Conservation (phyloP, 257 asterid species). For the Ophiorrhiza pumila region DNA sequence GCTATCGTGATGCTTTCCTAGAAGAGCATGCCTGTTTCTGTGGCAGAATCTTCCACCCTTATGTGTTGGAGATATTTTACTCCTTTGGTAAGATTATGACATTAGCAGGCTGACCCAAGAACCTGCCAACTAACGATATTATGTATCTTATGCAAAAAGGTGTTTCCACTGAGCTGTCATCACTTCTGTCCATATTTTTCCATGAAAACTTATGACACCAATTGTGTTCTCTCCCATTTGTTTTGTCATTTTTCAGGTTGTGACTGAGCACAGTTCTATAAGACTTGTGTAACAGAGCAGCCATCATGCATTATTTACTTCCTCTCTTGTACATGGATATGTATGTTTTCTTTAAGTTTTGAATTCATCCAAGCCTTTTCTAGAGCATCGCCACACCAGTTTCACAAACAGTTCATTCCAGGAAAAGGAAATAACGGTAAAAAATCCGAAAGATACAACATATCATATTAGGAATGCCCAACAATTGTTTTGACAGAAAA, state of each 20-base stretch:
- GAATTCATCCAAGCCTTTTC: background rate
- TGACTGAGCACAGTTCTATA: too few relatives aligned
- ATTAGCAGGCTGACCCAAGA: background rate
- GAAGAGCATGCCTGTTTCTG: background rate
- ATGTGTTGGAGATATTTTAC: background rate
- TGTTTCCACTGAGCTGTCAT: background rate
- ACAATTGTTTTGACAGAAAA: conserved; percentile 1
- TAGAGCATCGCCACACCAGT: background rate
- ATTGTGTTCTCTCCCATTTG: too few relatives aligned
- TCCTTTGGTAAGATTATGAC: background rate
- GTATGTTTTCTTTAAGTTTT: background rate
- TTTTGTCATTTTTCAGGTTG: too few relatives aligned
- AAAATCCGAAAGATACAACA: background rate
- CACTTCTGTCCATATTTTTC: too few relatives aligned
- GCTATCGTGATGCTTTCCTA: background rate
- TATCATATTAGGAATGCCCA: background rate
- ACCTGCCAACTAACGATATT: background rate
- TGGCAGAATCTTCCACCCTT: background rate
- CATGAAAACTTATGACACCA: too few relatives aligned
- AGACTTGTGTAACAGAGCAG: too few relatives aligned
- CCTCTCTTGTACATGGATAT: background rate
- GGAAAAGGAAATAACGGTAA: background rate
- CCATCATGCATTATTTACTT: too few relatives aligned
- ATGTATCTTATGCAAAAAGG: background rate
- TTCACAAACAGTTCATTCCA: background rate